Conservation (phyloP, 768 basidiomycete genomes). For the Trametes coccinea region DNA sequence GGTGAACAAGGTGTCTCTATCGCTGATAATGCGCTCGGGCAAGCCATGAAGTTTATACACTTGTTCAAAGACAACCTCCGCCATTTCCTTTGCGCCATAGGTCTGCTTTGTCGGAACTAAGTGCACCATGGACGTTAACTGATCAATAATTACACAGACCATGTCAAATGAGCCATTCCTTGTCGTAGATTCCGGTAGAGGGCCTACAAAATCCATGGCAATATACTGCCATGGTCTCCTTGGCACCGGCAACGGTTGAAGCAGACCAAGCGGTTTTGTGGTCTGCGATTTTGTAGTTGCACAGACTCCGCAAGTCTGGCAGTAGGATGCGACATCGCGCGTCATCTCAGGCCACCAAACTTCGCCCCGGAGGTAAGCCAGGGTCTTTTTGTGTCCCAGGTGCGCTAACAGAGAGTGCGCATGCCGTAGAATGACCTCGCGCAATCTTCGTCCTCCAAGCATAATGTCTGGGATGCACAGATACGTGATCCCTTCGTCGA, state of each 20-base stretch:
- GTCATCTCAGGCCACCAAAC: constrained; percentile 42
- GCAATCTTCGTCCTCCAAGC: constrained; percentile 20
- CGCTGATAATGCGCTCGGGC: neutral
- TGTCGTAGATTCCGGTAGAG: constrained; percentile 33
- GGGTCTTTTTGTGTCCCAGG: constrained; percentile 36
- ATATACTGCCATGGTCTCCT: constrained; percentile 39
- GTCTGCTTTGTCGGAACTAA: constrained; percentile 31
- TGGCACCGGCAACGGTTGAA: constrained; percentile 33
- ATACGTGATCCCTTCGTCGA: too few species aligned
- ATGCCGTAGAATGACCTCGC: constrained; percentile 37
- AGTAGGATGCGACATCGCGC: constrained; percentile 27
- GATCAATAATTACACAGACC: constrained; percentile 27
- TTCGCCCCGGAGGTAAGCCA: constrained; percentile 33
- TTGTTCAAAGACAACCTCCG: constrained; percentile 35
- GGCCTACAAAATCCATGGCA: constrained; percentile 42
- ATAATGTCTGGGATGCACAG: constrained; percentile 25
- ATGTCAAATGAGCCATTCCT: constrained; percentile 25
- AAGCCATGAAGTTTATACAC: constrained; percentile 40
- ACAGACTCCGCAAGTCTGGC: constrained; percentile 28
- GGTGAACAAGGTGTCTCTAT: too few species aligned
- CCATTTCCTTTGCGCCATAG: constrained; percentile 35
- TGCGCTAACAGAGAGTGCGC: constrained; percentile 42
- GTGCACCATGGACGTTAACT: constrained; percentile 27
- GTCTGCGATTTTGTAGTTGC: constrained; percentile 19
- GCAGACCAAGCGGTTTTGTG: neutral